Evolutionary conservation across 176 grass and related monocot species (phyloP).

Genomic region (Aegilops tauschii): DNA sequence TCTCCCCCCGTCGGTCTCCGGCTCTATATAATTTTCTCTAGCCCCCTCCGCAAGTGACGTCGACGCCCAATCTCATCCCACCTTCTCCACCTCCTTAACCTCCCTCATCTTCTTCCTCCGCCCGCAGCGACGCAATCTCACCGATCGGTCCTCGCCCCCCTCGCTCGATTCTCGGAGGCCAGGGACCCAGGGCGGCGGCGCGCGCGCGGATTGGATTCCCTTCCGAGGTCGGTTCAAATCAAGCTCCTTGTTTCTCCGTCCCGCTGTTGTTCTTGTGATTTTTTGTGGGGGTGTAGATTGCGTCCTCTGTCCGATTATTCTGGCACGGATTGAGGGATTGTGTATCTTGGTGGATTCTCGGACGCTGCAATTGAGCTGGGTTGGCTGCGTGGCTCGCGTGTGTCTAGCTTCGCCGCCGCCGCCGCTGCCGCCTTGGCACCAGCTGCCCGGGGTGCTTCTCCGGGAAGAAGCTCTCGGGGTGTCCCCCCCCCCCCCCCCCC

Average conservation of each 20-base stretch:
- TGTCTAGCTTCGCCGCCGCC: background rate
- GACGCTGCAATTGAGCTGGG: background rate
- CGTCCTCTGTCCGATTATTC: background rate
- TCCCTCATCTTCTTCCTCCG: background rate
- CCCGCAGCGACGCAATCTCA: background rate
- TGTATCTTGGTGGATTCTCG: background rate
- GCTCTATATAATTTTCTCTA: background rate
- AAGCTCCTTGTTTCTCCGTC: background rate
- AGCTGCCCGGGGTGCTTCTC: background rate
- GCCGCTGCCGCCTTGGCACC: background rate
- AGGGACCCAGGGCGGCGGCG: background rate
- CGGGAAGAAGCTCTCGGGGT: background rate
- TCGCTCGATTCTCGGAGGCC: background rate
- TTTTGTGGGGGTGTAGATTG: background rate
- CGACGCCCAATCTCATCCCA: conserved; percentile 11
- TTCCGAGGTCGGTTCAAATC: conserved; percentile 7
- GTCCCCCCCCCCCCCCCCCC: too few species aligned
- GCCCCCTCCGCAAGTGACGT: conserved; percentile 24
- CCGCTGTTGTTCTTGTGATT: background rate
- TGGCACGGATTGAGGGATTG: background rate
- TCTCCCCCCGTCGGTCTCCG: background rate
- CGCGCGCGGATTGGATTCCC: background rate
- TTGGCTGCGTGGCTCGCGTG: background rate
- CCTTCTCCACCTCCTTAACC: background rate
- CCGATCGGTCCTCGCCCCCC: background rate